Percentiles rank a stretch among this genome's conserved stretches.
Conservation (phyloP, 140 eudicot genomes). For the Flaveria floridana region DNA sequence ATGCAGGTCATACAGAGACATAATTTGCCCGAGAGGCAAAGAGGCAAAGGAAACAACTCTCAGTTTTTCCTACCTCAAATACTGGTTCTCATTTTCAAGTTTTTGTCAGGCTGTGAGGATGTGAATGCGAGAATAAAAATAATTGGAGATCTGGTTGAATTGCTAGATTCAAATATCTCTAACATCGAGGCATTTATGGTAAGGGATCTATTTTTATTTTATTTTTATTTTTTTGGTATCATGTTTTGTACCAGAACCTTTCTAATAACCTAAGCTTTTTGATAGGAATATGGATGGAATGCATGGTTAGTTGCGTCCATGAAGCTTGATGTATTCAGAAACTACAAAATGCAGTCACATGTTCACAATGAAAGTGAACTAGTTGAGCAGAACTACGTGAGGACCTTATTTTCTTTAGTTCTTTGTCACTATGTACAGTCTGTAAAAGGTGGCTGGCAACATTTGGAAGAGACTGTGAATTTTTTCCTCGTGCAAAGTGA, state of each 20-base stretch:
- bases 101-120: slow-evolving; percentile 73
- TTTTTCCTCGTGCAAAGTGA: slow-evolving; percentile 69
- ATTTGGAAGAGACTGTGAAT: slow-evolving; percentile 85
- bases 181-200: slow-evolving; percentile 94
- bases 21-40: slow-evolving; percentile 60
- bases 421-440: slow-evolving; percentile 67
- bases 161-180: slow-evolving; percentile 85
- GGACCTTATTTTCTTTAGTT: slow-evolving; percentile 64
- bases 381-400: slow-evolving; percentile 59
- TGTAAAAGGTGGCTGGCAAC: slow-evolving; percentile 96
- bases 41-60: slow-evolving; percentile 55
- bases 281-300: slow-evolving; percentile 88
- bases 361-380: slow-evolving; percentile 39
- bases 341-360: slow-evolving; percentile 50
- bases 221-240: neutral
- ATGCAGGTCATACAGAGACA: slow-evolving; percentile 78
- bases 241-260: neutral
- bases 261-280: slow-evolving; percentile 1
- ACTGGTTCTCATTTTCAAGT: slow-evolving; percentile 76
- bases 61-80: slow-evolving; percentile 88
- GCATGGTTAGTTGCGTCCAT: slow-evolving; percentile 78
- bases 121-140: slow-evolving; percentile 61
- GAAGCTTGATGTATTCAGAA: slow-evolving; percentile 71
- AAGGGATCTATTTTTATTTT: slow-evolving; percentile 7
- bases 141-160: slow-evolving; percentile 73